These are phyloP conservation scores for Colletotrichum coccodes DNA, from an alignment of 2,329 filamentous ascomycete species.

Conservation along the genomic window DNA sequence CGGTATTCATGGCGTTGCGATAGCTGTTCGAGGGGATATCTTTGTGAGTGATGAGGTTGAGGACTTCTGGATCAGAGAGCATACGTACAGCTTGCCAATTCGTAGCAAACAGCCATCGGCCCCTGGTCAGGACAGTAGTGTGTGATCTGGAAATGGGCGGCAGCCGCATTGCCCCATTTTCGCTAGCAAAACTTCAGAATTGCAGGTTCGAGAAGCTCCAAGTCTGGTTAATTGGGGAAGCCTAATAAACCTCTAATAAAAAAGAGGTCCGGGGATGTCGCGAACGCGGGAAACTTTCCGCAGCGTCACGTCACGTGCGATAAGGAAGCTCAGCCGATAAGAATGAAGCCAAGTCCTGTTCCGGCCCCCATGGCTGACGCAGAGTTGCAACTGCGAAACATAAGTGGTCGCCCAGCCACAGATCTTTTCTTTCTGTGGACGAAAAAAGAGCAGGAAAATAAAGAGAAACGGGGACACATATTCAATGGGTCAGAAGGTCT, in stretches of 20 bases:
- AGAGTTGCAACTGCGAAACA: background rate
- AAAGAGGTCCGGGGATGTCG: background rate
- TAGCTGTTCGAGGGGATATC: background rate
- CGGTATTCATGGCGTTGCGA: conserved; percentile 3
- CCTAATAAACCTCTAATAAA: background rate
- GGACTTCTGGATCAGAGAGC: background rate
- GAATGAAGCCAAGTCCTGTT: background rate
- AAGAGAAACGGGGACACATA: too few species aligned
- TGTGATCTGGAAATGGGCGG: conserved; percentile 20
- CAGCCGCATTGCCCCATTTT: conserved; percentile 35
- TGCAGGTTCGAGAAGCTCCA: conserved; percentile 8
- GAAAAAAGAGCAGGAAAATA: too few species aligned
- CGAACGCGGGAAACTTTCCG: conserved; percentile 2
- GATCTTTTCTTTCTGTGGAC: background rate
- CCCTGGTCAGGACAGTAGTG: conserved; percentile 21
- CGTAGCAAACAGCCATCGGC: conserved; percentile 9
- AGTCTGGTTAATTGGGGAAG: background rate
- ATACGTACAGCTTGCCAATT: conserved; percentile 1
- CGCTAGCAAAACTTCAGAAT: background rate
- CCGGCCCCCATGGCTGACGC: background rate
- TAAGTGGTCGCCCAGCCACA: background rate
- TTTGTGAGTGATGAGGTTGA: background rate
- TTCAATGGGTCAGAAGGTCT: conserved; percentile 17
- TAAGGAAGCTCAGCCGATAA: background rate
- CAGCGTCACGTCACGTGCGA: conserved; percentile 16